Percentiles rank a stretch among this genome's conserved stretches.
Evolutionary conservation across 192 early-diverging fungal genomes (phyloP).

Genomic region (Coemansia sp.): DNA sequence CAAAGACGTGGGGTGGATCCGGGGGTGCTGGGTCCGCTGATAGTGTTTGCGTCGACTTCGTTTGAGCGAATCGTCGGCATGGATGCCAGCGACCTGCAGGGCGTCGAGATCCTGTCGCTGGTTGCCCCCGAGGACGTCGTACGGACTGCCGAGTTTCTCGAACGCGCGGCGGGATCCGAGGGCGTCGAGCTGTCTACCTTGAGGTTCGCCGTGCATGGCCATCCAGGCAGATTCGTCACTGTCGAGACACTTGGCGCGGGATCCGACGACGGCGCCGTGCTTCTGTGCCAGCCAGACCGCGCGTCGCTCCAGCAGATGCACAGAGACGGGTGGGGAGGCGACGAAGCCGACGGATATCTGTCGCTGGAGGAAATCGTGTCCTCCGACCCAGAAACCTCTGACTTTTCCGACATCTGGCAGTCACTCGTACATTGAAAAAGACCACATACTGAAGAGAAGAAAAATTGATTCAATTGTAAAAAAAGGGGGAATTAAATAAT

Average conservation of each 20-base stretch:
- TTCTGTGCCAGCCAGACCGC: slow-evolving; percentile 23
- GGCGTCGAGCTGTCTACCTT: slow-evolving; percentile 8
- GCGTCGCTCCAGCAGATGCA: neutral
- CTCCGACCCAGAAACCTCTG: slow-evolving; percentile 31
- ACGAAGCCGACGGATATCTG: slow-evolving; percentile 21
- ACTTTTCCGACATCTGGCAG: slow-evolving; percentile 16
- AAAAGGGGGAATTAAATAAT: neutral
- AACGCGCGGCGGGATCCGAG: neutral
- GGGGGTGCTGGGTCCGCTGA: slow-evolving; percentile 12
- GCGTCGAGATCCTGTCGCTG: slow-evolving; percentile 17
- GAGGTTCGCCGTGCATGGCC: neutral
- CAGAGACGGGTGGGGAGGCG: neutral
- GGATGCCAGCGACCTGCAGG: slow-evolving; percentile 25
- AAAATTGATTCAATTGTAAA: neutral
- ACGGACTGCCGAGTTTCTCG: slow-evolving; percentile 15
- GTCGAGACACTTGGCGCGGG: slow-evolving; percentile 35
- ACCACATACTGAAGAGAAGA: no score
- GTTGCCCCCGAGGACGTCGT: slow-evolving; percentile 15
- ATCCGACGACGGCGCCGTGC: slow-evolving; percentile 23
- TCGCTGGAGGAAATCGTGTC: slow-evolving; percentile 40
- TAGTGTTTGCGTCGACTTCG: slow-evolving; percentile 26
- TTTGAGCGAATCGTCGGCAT: slow-evolving; percentile 16
- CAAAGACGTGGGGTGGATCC: neutral
- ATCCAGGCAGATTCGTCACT: neutral
- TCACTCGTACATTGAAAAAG: neutral